These are phyloP conservation scores for Acer campestre DNA, from an alignment of 345 rosid genomes.

Conservation along the genomic window DNA sequence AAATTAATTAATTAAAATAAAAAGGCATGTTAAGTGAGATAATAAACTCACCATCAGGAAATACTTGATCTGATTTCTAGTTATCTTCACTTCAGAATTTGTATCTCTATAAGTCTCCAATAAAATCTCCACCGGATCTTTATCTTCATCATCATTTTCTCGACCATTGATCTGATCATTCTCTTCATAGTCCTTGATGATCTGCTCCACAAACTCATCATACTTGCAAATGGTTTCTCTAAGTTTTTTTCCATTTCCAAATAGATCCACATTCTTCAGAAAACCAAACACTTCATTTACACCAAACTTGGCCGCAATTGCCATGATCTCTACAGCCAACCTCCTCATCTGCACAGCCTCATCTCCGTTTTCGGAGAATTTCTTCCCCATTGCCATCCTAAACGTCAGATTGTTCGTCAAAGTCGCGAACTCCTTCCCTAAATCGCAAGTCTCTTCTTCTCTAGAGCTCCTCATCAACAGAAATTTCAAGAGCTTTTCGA, in stretches of 20 bases:
- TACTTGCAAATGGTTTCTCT: conserved; percentile 27
- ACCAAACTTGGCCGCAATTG: conserved; percentile 35
- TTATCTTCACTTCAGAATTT: conserved; percentile 49
- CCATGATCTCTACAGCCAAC: conserved; percentile 35
- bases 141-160: conserved; percentile 32
- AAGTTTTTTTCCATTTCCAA: conserved; percentile 46
- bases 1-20: neutral
- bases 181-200: conserved; percentile 42
- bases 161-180: neutral
- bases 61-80: conserved; percentile 62
- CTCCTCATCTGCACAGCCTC: conserved; percentile 53
- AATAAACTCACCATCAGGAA: conserved; percentile 58
- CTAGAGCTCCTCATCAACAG: conserved; percentile 28
- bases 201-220: conserved; percentile 40
- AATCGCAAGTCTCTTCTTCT: conserved; percentile 45
- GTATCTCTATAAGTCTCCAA: conserved; percentile 56
- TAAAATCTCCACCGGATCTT: conserved; percentile 62
- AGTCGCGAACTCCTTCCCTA: conserved; percentile 44
- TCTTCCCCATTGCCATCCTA: conserved; percentile 62
- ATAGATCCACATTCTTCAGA: conserved; percentile 38
- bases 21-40: neutral
- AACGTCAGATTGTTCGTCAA: conserved; percentile 54
- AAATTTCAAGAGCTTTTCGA: conserved; percentile 34
- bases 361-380: conserved; percentile 31
- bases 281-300: conserved; percentile 44